These are phyloP conservation scores for Kazachstania martiniae DNA, from an alignment of 805 yeast genomes.

Conservation along the genomic window DNA sequence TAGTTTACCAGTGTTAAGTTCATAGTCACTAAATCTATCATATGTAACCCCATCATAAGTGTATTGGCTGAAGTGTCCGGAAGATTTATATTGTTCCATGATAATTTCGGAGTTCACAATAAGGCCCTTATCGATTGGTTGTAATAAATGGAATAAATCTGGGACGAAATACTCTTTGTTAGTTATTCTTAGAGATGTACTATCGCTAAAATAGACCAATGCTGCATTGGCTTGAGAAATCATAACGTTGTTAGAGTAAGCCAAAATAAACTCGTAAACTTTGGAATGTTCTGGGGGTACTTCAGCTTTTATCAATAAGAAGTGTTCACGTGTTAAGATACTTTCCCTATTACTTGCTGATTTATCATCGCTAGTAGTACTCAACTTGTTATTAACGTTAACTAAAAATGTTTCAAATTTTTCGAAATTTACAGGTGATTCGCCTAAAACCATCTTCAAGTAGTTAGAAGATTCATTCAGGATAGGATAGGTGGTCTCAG, in stretches of 20 bases:
- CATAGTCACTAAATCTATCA: constrained; percentile 16
- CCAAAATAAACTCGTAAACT: constrained; percentile 20
- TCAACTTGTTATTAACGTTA: constrained; percentile 37
- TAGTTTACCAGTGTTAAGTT: constrained; percentile 17
- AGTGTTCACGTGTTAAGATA: constrained; percentile 19
- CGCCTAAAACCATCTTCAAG: constrained; percentile 22
- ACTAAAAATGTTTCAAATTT: constrained; percentile 49
- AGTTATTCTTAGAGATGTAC: constrained; percentile 23
- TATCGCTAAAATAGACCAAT: constrained; percentile 23
- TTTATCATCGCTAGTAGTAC: constrained; percentile 23
- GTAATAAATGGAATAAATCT: constrained; percentile 29
- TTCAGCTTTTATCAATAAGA: constrained; percentile 50
- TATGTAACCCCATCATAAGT: constrained; percentile 26
- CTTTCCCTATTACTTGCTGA: constrained; percentile 6
- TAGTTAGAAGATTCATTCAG: constrained; percentile 25
- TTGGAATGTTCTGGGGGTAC: constrained; percentile 36
- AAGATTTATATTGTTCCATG: constrained; percentile 12
- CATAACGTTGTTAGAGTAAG: constrained; percentile 19
- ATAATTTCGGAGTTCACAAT: constrained; percentile 54
- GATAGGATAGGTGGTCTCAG: constrained; percentile 37
- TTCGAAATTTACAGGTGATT: constrained; percentile 45
- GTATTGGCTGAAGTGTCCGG: constrained; percentile 29
- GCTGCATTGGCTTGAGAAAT: constrained; percentile 23
- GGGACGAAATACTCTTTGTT: constrained; percentile 23
- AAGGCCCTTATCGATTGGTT: constrained; percentile 24